Evolutionary conservation across 306 rosid genomes (phyloP).

Genomic region (Trifolium fragiferum): DNA sequence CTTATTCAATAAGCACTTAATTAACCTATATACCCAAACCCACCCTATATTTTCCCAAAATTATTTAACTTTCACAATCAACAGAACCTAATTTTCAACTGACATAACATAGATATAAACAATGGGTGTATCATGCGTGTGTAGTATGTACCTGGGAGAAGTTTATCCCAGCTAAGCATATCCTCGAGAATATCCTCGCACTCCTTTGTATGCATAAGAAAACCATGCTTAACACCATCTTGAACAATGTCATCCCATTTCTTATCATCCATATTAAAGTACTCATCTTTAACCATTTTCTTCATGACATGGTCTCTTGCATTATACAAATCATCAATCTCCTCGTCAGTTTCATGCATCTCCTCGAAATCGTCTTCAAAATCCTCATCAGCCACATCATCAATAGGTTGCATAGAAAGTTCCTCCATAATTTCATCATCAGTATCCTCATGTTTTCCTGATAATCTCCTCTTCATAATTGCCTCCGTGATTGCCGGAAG

Average conservation of each 20-base stretch:
- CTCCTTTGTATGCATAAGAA: slow-evolving; percentile 52
- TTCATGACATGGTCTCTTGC: slow-evolving; percentile 61
- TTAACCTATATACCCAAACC: not conserved
- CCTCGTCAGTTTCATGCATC: slow-evolving; percentile 58
- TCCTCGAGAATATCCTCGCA: slow-evolving; percentile 63
- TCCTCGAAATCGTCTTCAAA: slow-evolving; percentile 77
- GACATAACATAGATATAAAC: not conserved
- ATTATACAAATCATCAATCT: slow-evolving; percentile 71
- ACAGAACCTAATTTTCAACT: not conserved
- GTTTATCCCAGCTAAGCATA: slow-evolving; percentile 67
- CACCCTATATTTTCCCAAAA: not conserved
- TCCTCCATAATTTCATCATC: slow-evolving; percentile 78
- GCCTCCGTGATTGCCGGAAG: slow-evolving; percentile 74
- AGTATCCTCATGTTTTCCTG: slow-evolving; percentile 73
- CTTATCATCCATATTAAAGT: slow-evolving; percentile 60
- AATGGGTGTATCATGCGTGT: not conserved
- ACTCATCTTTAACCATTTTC: slow-evolving; percentile 59
- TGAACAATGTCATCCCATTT: slow-evolving; percentile 57
- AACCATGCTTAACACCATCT: slow-evolving; percentile 56
- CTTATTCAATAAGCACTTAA: not conserved
- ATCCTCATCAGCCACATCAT: slow-evolving; percentile 52
- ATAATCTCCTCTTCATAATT: slow-evolving; percentile 65
- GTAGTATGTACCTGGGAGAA: slow-evolving; percentile 56
- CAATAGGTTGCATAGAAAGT: slow-evolving; percentile 54
- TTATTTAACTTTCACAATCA: slow-evolving; percentile 14